phyloP scores from a whole-genome alignment of 345 rosid genomes.

The Citrus maxima region DNA sequence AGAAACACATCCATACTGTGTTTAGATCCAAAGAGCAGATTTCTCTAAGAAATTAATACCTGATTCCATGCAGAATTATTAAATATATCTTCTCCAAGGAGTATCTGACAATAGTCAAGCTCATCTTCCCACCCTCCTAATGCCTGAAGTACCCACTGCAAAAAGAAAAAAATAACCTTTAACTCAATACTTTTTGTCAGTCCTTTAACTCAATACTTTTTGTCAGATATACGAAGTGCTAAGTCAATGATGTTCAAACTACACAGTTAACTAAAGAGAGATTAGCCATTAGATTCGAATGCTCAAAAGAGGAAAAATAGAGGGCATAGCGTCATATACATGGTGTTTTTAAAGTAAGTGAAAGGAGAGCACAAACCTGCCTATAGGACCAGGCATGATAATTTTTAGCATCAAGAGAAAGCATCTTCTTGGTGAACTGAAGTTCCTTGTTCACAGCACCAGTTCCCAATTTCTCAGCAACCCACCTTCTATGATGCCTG shows the following conservation, averaged over 20 bases:
- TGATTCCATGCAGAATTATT: constrained; percentile 99
- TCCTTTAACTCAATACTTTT: neutral
- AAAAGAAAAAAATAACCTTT: neutral
- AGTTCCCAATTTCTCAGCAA: constrained; percentile 79
- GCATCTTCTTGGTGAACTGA: constrained; percentile 57
- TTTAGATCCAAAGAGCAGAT: neutral
- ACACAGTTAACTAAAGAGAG: neutral
- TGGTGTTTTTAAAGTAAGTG: neutral
- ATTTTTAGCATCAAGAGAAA: constrained; percentile 70
- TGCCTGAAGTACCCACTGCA: constrained; percentile 78
- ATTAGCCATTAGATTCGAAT: neutral
- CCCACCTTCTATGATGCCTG: constrained; percentile 99
- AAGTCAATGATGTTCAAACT: neutral
- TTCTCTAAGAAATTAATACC: constrained; percentile 31
- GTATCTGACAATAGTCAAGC: constrained; percentile 68
- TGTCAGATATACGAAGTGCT: neutral
- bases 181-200: neutral
- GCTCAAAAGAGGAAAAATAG: neutral
- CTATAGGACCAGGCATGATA: constrained; percentile 98
- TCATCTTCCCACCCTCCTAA: constrained; percentile 96
- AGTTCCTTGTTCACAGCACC: constrained; percentile 61
- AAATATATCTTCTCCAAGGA: constrained; percentile 73
- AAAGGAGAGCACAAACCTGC: constrained; percentile 53
- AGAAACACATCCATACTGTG: neutral
- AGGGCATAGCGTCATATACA: neutral